These are phyloP conservation scores for Agrocybe chaxingu DNA, from an alignment of 768 basidiomycete genomes.

Conservation along the genomic window DNA sequence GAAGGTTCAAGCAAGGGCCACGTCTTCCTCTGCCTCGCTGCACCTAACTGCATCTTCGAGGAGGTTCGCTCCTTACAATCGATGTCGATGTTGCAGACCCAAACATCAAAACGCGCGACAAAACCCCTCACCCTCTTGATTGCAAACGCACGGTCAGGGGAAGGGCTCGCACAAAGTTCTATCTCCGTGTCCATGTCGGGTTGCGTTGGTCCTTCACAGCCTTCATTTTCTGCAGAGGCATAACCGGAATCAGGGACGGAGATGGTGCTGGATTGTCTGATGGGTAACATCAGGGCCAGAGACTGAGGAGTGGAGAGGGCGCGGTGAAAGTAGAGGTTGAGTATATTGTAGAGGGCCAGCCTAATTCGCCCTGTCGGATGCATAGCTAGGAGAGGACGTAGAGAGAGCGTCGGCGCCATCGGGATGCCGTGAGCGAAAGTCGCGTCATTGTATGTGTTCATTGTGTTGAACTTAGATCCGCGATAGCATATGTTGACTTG, in stretches of 20 bases:
- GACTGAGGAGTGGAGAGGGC: conserved; percentile 16
- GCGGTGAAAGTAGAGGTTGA: conserved; percentile 48
- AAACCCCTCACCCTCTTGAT: conserved; percentile 75
- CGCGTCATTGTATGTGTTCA: not conserved
- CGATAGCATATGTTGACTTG: not conserved
- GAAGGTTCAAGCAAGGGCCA: conserved; percentile 53
- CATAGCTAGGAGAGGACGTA: conserved; percentile 54
- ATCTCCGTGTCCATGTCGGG: conserved; percentile 26
- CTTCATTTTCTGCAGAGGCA: conserved; percentile 64
- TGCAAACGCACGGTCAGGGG: conserved; percentile 63
- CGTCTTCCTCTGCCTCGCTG: conserved; percentile 38
- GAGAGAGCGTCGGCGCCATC: conserved; percentile 44
- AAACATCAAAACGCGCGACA: conserved; percentile 55
- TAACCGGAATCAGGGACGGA: conserved; percentile 67
- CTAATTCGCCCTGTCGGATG: conserved; percentile 33
- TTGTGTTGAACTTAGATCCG: not conserved
- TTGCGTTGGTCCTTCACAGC: conserved; percentile 29
- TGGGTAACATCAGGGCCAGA: conserved; percentile 25
- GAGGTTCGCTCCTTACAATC: conserved; percentile 35
- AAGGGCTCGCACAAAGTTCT: conserved; percentile 53
- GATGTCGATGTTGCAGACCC: conserved; percentile 32
- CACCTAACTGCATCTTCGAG: conserved; percentile 57
- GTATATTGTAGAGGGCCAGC: conserved; percentile 41
- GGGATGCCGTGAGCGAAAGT: not conserved
- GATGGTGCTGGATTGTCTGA: conserved; percentile 22